phyloP scores from a whole-genome alignment of 106 monocot species.

The Dendrobium catenatum region DNA sequence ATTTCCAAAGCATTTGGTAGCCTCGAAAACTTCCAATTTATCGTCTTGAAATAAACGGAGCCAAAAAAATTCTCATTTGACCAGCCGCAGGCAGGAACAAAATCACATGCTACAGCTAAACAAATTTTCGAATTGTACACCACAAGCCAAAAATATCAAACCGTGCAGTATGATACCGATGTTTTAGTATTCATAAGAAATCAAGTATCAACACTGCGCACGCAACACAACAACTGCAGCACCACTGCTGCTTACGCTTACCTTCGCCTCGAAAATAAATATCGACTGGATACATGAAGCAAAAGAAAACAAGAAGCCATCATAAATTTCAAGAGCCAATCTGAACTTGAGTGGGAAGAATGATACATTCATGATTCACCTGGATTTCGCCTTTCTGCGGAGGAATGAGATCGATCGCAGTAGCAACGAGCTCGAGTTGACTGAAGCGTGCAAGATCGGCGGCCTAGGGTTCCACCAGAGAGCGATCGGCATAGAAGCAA shows the following conservation, averaged over 20 bases:
- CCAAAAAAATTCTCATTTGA: too few relatives aligned
- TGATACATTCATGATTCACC: slow-evolving; percentile 1
- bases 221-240: too few relatives aligned
- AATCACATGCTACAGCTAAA: background rate
- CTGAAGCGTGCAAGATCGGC: background rate
- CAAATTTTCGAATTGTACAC: background rate
- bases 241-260: background rate
- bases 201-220: background rate
- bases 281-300: background rate
- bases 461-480: background rate
- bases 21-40: too few relatives aligned
- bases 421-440: background rate
- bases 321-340: background rate
- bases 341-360: background rate
- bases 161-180: background rate
- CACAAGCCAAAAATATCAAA: background rate
- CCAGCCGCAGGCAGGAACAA: background rate
- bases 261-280: background rate
- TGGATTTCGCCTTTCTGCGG: slow-evolving; percentile 3
- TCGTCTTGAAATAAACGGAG: too few relatives aligned
- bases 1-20: too few relatives aligned
- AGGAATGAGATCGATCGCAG: slow-evolving; percentile 6
- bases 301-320: background rate
- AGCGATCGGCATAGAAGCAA: background rate
- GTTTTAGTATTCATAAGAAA: background rate